These are phyloP conservation scores for Suhomyces canberraensis DNA, from an alignment of 805 yeast species.

Conservation along the genomic window DNA sequence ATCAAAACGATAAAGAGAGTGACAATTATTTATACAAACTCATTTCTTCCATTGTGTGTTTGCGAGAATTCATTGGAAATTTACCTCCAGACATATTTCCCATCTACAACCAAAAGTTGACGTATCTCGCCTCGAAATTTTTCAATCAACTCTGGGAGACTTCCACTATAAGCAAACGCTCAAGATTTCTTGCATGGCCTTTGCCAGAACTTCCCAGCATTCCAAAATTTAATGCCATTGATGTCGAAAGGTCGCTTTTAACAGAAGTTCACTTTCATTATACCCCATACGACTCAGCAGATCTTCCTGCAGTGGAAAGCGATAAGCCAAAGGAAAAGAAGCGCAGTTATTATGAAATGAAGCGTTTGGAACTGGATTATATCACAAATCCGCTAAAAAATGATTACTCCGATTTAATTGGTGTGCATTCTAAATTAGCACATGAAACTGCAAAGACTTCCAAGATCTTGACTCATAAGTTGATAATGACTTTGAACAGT, in stretches of 20 bases:
- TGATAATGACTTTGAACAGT: slow-evolving; percentile 54
- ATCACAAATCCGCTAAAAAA: slow-evolving; percentile 63
- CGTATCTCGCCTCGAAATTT: slow-evolving; percentile 58
- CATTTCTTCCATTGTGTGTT: slow-evolving; percentile 77
- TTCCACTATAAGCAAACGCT: slow-evolving; percentile 1
- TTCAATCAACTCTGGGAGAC: slow-evolving; percentile 37
- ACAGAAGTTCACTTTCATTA: slow-evolving; percentile 70
- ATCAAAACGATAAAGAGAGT: slow-evolving; percentile 23
- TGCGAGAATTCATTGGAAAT: slow-evolving; percentile 78
- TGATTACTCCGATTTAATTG: slow-evolving; percentile 46
- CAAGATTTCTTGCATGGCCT: slow-evolving; percentile 56
- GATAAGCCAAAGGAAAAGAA: slow-evolving; percentile 16
- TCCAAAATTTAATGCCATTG: slow-evolving; percentile 60
- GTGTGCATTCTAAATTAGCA: slow-evolving; percentile 40
- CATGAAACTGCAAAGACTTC: slow-evolving; percentile 6
- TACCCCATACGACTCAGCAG: slow-evolving; percentile 48
- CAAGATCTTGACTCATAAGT: slow-evolving; percentile 55
- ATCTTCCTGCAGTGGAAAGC: slow-evolving; percentile 26
- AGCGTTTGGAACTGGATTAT: slow-evolving; percentile 64
- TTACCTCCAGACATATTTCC: slow-evolving; percentile 79
- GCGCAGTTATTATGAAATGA: slow-evolving; percentile 51
- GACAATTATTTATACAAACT: slow-evolving; percentile 56
- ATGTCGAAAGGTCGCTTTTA: slow-evolving; percentile 74
- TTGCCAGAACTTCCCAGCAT: slow-evolving; percentile 69
- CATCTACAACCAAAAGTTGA: slow-evolving; percentile 62